Evolutionary conservation across 805 yeast species (phyloP), one percentile per base, ranked within the genome.

Genomic region (Hanseniaspora opuntiae): DNA sequence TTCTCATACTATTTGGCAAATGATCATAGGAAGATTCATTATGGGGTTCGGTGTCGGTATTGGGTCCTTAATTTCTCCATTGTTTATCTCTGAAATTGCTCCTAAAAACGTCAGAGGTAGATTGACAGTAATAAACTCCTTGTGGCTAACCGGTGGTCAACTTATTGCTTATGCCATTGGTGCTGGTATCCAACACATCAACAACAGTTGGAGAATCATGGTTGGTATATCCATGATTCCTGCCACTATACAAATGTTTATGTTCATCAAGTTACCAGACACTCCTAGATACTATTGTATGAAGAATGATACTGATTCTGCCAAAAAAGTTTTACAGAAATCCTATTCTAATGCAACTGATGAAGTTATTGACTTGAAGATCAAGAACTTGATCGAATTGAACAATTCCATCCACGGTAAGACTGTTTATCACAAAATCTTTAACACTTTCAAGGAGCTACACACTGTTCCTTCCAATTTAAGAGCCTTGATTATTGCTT

Each of bases 41-140:
- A 85, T 93, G 83, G 98, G 98, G 17, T 85, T 86, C 67, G 97
- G 96, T 61, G 97, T 90, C 28, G 98, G 98, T 60, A 76, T 86
- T 53, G 97, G 97, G 1, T 88, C 97, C 2, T 72, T 90, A 52
- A 83, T 87, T 54, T 87, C 97, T n/a, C 98, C 98, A 1, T 73
- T 90, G 55, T 89, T 88, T 74, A 84, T 90, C 57, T 74, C 87
- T 54, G 98, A 90, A 67, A 76, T 89, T 65, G 95, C 97, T 3
- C 97, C 98, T 30, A 78, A 93, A 16, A 78, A 81, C 65, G 86
- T 86, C 65, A 78, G 98, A 65, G 97, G 97, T 54, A 75, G 97
- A 58, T 74, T 90, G 53, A 93, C 94, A 36, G 86, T 89, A 7
- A 76, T 89, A 55, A 88, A 89, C 67, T 87, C 89, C 55, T 70